Base-by-base conservation (phyloP, 768 basidiomycete species). In the Calocybe gangraenosa region DNA sequence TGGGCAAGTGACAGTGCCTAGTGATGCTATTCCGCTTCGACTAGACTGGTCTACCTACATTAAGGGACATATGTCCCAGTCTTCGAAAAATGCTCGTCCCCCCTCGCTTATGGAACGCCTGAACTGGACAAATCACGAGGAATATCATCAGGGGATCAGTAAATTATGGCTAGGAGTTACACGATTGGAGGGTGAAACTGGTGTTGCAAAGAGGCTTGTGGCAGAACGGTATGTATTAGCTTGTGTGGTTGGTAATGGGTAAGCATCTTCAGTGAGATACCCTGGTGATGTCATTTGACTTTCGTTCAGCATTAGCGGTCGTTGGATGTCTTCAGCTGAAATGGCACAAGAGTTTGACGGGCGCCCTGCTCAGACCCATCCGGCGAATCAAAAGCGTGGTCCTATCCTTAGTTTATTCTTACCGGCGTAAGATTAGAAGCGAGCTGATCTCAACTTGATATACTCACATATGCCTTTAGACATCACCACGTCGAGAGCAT, bases 401-500 rank as follows among this genome's bases (percentile, higher is more conserved):
- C 53, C 61, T 3, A 58, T 58, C 23, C 60, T 84, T 11, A 76
- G 78, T 52, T 58, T 91, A 45, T 89, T 79, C 57, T 64, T 88
- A 31, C 82, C 87, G 3, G 71, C 70, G 86, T 86, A 57, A 42
- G 78, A 61, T n/a, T 47, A 17, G 14, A 8, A 33, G 38, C 30
- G n/a, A 4, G 44, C 38, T 30, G 33, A 37, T n/a, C 23, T 6
- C 33, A 9, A n/a, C 31, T 17, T 7, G n/a, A 15, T 5, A 9
- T 21, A 15, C 7, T 34, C 20, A 41, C 17, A n/a, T 11, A 25
- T n/a, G 11, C 33, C 28, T 11, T 32, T 7, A 90, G 87, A 30
- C 82, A 85, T 44, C 86, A 89, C 58, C 78, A 84, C 54, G 71
- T 90, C 13, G 87, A 91, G 58, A 85, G 86, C 56, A 62, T 87